phyloP scores from a whole-genome alignment of 805 yeast genomes.

The Kodamaea leandrae region DNA sequence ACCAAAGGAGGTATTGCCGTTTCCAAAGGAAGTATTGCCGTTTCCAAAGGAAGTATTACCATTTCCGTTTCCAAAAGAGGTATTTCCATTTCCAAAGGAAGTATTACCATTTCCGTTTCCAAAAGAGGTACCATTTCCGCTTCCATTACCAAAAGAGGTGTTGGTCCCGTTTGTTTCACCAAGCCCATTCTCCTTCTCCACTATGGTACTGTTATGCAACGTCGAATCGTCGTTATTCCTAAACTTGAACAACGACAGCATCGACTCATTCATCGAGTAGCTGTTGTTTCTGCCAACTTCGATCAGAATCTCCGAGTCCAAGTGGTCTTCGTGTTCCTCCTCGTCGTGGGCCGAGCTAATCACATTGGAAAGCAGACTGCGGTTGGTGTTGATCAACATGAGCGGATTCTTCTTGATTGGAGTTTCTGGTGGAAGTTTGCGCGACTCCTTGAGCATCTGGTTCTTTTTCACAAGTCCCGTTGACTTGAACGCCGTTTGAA shows the following conservation, averaged over 20 bases:
- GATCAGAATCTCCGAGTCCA: conserved; percentile 31
- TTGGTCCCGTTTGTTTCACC: too few species aligned
- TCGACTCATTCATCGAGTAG: conserved; percentile 29
- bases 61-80: too few species aligned
- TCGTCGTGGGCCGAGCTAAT: conserved; percentile 22
- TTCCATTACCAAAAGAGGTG: too few species aligned
- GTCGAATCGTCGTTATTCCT: background rate
- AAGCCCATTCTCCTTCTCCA: background rate
- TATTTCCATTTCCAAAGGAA: too few species aligned
- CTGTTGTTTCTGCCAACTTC: conserved; percentile 39
- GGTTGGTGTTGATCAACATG: conserved; percentile 28
- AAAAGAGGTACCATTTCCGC: too few species aligned
- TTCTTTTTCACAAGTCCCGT: conserved; percentile 65
- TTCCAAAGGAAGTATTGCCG: too few species aligned
- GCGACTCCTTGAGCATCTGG: conserved; percentile 19
- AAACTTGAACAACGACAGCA: conserved; percentile 28
- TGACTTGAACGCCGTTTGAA: conserved; percentile 79
- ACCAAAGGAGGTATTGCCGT: too few species aligned
- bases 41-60: too few species aligned
- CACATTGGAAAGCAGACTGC: conserved; percentile 18
- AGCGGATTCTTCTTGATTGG: conserved; percentile 44
- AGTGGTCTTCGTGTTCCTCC: conserved; percentile 1
- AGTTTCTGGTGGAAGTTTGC: conserved; percentile 43
- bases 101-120: too few species aligned
- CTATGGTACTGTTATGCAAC: background rate